These are phyloP conservation scores for Cymbidium sinense DNA, from an alignment of 106 monocot genomes.

Conservation along the genomic window DNA sequence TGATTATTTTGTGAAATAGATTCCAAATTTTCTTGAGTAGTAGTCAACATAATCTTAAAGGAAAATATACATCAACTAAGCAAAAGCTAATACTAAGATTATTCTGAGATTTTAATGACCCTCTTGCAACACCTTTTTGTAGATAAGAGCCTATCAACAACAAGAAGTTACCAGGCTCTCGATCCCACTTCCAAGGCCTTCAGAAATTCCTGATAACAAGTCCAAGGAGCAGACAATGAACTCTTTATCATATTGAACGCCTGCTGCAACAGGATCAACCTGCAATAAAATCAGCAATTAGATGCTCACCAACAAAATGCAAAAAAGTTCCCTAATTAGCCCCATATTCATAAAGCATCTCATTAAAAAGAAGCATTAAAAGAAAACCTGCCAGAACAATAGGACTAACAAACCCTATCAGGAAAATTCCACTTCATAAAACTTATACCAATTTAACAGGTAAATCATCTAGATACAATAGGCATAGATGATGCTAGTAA, in stretches of 20 bases:
- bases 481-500: not conserved
- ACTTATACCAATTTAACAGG: not conserved
- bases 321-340: not conserved
- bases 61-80: not conserved
- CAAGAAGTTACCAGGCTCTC: conserved; percentile 72
- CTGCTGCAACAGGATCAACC: conserved; percentile 83
- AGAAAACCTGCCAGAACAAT: not conserved
- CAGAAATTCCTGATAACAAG: conserved; percentile 80
- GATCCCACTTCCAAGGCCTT: conserved; percentile 91
- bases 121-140: not conserved
- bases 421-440: not conserved
- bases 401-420: not conserved
- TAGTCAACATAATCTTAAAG: not conserved
- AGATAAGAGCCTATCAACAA: not conserved
- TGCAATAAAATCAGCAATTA: conserved; percentile 17
- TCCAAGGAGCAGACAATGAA: conserved; percentile 96
- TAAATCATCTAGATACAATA: not conserved
- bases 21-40: not conserved
- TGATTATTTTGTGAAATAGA: not conserved
- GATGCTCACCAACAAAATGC: not conserved
- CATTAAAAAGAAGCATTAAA: not conserved
- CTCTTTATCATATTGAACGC: conserved; percentile 91
- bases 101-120: not conserved
- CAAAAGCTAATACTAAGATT: not conserved
- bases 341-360: not conserved